These are phyloP conservation scores for Xylariaceae sp. DNA, from an alignment of 2,329 filamentous ascomycete genomes.

Conservation along the genomic window DNA sequence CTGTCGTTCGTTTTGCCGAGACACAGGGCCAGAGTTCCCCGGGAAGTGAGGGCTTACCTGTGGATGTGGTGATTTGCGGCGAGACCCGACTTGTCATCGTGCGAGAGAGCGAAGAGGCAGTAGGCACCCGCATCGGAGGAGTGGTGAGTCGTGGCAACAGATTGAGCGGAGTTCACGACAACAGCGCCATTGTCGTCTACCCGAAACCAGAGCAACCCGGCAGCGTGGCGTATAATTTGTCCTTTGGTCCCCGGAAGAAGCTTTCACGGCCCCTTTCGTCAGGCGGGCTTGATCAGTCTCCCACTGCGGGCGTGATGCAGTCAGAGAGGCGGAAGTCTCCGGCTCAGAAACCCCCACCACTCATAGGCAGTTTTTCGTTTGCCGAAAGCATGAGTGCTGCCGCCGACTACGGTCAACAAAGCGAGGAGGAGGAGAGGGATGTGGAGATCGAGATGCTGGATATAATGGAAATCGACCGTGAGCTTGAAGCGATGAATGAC, in stretches of 20 bases:
- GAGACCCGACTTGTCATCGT: slow-evolving; percentile 52
- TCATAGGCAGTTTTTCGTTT: slow-evolving; percentile 43
- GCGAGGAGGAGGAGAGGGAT: slow-evolving; percentile 42
- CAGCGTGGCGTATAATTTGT: slow-evolving; percentile 46
- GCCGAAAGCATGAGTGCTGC: slow-evolving; percentile 46
- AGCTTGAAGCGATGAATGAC: slow-evolving; percentile 50
- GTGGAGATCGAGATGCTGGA: slow-evolving; percentile 58
- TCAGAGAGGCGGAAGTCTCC: slow-evolving; percentile 24
- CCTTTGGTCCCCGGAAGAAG: slow-evolving; percentile 25
- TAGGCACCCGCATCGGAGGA: slow-evolving; percentile 39
- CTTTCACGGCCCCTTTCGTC: slow-evolving; percentile 16
- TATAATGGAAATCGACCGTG: slow-evolving; percentile 60
- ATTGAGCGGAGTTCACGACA: slow-evolving; percentile 33
- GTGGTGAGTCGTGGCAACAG: slow-evolving; percentile 29
- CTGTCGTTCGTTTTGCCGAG: slow-evolving; percentile 36
- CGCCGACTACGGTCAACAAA: slow-evolving; percentile 43
- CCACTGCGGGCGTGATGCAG: slow-evolving; percentile 23
- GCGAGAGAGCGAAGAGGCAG: slow-evolving; percentile 46
- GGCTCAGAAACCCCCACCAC: slow-evolving; percentile 17
- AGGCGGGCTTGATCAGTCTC: slow-evolving; percentile 13
- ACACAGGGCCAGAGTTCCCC: slow-evolving; percentile 22
- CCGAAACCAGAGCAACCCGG: slow-evolving; percentile 38
- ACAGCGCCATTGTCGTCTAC: slow-evolving; percentile 51
- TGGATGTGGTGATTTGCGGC: slow-evolving; percentile 50
- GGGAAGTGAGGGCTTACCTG: slow-evolving; percentile 37